phyloP scores from a whole-genome alignment of 805 yeast genomes.

The Groenewaldozyma tartarivorans region DNA sequence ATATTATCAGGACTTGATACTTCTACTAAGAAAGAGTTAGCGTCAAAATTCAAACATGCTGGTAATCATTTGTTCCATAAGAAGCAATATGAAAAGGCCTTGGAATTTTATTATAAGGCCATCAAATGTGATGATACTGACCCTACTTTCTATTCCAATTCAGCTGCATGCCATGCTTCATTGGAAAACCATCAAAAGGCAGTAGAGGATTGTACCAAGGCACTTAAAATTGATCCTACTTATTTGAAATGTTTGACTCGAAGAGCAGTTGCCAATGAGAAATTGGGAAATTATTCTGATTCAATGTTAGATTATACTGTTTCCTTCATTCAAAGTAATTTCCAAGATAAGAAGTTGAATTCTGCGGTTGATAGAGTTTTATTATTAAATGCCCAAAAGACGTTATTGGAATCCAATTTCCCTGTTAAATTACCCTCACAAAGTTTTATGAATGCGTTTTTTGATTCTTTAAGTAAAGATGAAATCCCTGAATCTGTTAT shows the following conservation, averaged over 20 bases:
- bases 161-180: slow-evolving; percentile 92
- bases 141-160: slow-evolving; percentile 86
- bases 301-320: slow-evolving; percentile 91
- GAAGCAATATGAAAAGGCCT: slow-evolving; percentile 66
- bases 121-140: slow-evolving; percentile 57
- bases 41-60: slow-evolving; percentile 72
- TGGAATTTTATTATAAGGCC: slow-evolving; percentile 71
- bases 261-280: slow-evolving; percentile 88
- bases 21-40: slow-evolving; percentile 37
- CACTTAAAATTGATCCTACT: slow-evolving; percentile 77
- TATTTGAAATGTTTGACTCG: slow-evolving; percentile 87
- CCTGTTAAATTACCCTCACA: slow-evolving; percentile 65
- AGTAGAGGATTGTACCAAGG: slow-evolving; percentile 77
- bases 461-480: slow-evolving; percentile 69
- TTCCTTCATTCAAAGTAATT: slow-evolving; percentile 75
- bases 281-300: slow-evolving; percentile 64
- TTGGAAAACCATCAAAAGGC: slow-evolving; percentile 73
- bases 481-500: slow-evolving; percentile 38
- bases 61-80: slow-evolving; percentile 74
- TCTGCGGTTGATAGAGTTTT: slow-evolving; percentile 78
- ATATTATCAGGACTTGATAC: slow-evolving; percentile 17
- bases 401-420: slow-evolving; percentile 48
- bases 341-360: slow-evolving; percentile 69
- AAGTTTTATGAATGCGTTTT: slow-evolving; percentile 66
- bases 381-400: slow-evolving; percentile 65